phyloP scores from a whole-genome alignment of 176 grass and related monocot genomes.

The Bolboschoenus planiculmis region DNA sequence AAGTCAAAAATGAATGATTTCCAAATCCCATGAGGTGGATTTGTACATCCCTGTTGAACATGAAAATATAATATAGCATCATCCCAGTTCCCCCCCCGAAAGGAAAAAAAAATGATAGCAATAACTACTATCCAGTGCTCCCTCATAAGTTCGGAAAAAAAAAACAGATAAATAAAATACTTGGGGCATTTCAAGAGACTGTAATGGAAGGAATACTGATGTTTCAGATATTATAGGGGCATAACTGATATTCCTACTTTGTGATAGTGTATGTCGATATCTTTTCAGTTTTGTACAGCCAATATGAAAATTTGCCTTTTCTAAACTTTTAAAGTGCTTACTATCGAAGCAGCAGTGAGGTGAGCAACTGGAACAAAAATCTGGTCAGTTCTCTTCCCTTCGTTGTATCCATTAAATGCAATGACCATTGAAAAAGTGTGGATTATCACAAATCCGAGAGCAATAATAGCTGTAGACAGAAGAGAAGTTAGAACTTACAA shows the following conservation, averaged over 20 bases:
- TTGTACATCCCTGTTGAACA: not conserved
- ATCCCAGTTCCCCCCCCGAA: not conserved
- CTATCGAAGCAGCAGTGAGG: constrained; percentile 59
- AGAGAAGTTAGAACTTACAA: constrained; percentile 12
- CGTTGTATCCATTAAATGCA: constrained; percentile 87
- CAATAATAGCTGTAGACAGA: constrained; percentile 61
- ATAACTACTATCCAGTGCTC: not conserved
- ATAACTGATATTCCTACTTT: constrained; percentile 1
- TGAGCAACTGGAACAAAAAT: constrained; percentile 60
- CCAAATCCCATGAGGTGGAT: not conserved
- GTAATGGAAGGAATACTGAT: constrained; percentile 13
- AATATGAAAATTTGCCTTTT: not conserved
- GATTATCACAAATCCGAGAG: constrained; percentile 82
- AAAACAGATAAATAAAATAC: constrained; percentile 4
- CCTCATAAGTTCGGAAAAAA: not conserved
- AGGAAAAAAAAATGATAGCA: not conserved
- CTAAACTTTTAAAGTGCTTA: constrained; percentile 30
- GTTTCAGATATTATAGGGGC: not conserved
- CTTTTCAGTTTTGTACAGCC: not conserved
- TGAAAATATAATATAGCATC: not conserved
- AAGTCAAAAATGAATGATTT: constrained; percentile 3
- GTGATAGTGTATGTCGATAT: not conserved
- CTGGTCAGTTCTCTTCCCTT: constrained; percentile 70
- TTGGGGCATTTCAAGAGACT: not conserved
- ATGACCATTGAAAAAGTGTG: constrained; percentile 95